These are phyloP conservation scores for Podosphaera xanthii DNA, from an alignment of 2,329 filamentous ascomycete species.

Conservation along the genomic window DNA sequence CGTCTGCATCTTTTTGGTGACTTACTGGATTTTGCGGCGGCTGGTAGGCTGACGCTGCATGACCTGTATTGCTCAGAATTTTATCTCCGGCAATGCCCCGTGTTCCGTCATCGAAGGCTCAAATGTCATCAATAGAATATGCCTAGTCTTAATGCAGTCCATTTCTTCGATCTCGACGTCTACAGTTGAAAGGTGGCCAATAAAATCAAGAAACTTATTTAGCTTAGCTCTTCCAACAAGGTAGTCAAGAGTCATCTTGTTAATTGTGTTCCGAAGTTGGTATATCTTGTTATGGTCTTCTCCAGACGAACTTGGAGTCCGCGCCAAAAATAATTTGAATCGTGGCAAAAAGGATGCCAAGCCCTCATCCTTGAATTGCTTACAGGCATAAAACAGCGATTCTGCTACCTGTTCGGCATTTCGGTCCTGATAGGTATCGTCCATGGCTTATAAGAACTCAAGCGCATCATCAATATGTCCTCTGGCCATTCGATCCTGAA, in stretches of 20 bases:
- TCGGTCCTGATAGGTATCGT: not conserved
- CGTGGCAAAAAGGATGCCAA: not conserved
- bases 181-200: not conserved
- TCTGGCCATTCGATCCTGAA: not conserved
- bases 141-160: not conserved
- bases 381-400: not conserved
- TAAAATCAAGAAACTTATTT: not conserved
- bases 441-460: not conserved
- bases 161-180: not conserved
- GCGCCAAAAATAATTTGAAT: not conserved
- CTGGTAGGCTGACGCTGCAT: not conserved
- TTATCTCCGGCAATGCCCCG: not conserved
- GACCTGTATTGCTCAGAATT: not conserved
- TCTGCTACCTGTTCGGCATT: not conserved
- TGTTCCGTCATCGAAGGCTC: not conserved
- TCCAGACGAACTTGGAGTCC: not conserved
- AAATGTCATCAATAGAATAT: not conserved
- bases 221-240: not conserved
- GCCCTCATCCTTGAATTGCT: not conserved
- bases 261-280: not conserved
- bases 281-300: not conserved
- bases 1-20: not conserved
- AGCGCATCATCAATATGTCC: not conserved
- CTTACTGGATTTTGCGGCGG: not conserved
- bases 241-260: not conserved